Evolutionary conservation across 208 protist genomes (phyloP).

Genomic region (Herpetomonas samuelpessoai): DNA sequence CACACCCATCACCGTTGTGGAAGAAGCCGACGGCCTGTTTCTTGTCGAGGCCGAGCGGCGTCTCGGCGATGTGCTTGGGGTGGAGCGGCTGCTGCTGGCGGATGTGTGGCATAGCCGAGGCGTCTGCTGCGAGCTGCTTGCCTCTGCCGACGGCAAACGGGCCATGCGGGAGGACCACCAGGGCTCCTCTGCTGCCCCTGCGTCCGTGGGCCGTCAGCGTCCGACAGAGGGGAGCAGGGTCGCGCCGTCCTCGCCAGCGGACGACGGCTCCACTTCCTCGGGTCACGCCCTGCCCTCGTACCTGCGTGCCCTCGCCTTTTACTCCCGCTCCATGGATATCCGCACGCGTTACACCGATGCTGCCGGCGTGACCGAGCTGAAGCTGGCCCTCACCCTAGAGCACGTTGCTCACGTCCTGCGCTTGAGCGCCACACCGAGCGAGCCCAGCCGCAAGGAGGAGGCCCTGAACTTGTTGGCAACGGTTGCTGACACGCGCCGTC

Average conservation of each 20-base stretch:
- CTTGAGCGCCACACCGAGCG: conserved; percentile 2
- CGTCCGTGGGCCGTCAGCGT: no score
- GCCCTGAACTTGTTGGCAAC: conserved; percentile 42
- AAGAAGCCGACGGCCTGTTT: conserved; percentile 9
- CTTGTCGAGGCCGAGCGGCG: conserved; percentile 27
- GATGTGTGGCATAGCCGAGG: conserved; percentile 63
- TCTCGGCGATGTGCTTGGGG: conserved; percentile 30
- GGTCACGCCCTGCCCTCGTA: background rate
- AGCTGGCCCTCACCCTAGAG: conserved; percentile 60
- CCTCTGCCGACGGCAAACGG: background rate
- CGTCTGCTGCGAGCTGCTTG: conserved; percentile 38
- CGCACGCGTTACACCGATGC: background rate
- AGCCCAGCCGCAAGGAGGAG: conserved; percentile 10
- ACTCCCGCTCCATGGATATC: background rate
- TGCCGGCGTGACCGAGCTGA: conserved; percentile 34
- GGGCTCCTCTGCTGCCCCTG: no score
- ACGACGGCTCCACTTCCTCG: background rate
- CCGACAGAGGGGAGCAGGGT: no score
- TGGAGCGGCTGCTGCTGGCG: conserved; percentile 36
- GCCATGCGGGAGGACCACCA: no score
- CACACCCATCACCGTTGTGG: background rate
- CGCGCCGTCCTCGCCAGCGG: no score
- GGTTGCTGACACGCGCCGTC: conserved; percentile 34
- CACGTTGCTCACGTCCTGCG: conserved; percentile 64
- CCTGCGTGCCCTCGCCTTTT: background rate